Base-by-base conservation (phyloP, 345 rosid genomes). In the Syzygium grande region DNA sequence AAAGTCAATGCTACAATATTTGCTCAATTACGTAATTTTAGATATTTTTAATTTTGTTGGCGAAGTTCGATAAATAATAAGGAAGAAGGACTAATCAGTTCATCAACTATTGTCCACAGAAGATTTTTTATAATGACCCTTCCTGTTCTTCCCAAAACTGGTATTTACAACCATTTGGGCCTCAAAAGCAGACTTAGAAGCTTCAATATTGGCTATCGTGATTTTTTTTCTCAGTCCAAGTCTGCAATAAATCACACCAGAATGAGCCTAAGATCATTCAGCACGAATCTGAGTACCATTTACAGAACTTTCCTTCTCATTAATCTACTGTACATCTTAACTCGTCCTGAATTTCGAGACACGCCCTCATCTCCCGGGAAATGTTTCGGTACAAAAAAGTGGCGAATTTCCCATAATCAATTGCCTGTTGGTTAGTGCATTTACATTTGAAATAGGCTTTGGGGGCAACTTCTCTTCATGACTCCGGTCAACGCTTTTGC, bases 391-490 rank as follows among this genome's bases (percentile, higher is more conserved):
- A 9, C 86, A 52, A 84, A 84, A 84, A 52, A 17, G 27, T 73
- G 61, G 43, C 43, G 43, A 84, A 84, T 41, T 73, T 52, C 86
- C 86, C 86, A 52, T 51, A 84, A 84, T 84, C 86, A 84, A 38
- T 52, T n/a, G 86, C 61, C 86, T 52, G 59, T 73, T 52, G 86
- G 86, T 84, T 84, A 30, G 86, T 84, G 86, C 38, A 84, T 84
- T 51, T 84, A 84, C 86, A 52, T 51, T 52, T 52, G 59, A 55
- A 84, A 55, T 55, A 84, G 80, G 2, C 86, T 27, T 52, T 4
- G 61, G 56, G 27, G 86, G 55, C 61, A 52, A 52, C 46, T 55
- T 84, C 80, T 73, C 80, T 73, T 73, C 80, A 34, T 38, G 80
- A 49, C 80, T 34, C 46, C 49, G 38, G 80, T 11, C 86, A 51